Percentiles rank a stretch among this genome's conserved stretches.
These are phyloP conservation scores for Phytophthora parvispora DNA, from an alignment of 352 stramenopile species.

Conservation along the genomic window DNA sequence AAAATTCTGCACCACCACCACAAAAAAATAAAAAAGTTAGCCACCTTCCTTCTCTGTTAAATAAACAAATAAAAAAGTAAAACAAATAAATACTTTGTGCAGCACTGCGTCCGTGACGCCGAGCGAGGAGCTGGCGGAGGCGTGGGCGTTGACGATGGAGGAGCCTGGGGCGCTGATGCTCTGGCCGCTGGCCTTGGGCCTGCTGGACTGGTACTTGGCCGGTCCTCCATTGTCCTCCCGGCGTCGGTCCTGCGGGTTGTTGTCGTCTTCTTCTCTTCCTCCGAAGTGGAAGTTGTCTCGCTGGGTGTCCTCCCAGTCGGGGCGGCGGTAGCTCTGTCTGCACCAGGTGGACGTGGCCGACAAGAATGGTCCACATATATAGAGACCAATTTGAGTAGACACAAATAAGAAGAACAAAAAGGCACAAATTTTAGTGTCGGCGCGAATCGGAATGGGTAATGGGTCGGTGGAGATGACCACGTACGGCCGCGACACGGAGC, in stretches of 20 bases:
- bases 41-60: background rate
- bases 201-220: slow-evolving; percentile 21
- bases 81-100: slow-evolving; percentile 13
- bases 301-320: background rate
- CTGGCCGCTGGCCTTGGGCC: slow-evolving; percentile 32
- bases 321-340: background rate
- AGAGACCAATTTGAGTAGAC: too few species aligned
- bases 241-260: background rate
- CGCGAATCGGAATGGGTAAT: too few species aligned
- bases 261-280: background rate
- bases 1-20: slow-evolving; percentile 29
- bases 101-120: slow-evolving; percentile 24
- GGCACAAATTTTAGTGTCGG: too few species aligned
- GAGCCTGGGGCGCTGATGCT: slow-evolving; percentile 33
- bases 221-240: background rate
- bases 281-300: background rate
- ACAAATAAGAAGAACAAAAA: background rate
- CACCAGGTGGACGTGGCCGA: background rate
- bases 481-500: background rate
- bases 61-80: slow-evolving; percentile 3
- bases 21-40: background rate
- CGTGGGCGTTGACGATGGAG: slow-evolving; percentile 18
- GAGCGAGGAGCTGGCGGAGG: background rate
- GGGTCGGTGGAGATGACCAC: background rate
- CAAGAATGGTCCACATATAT: too few species aligned